These are phyloP conservation scores for Hypoxylon fragiforme DNA, from an alignment of 495 filamentous ascomycete genomes.

Conservation along the genomic window DNA sequence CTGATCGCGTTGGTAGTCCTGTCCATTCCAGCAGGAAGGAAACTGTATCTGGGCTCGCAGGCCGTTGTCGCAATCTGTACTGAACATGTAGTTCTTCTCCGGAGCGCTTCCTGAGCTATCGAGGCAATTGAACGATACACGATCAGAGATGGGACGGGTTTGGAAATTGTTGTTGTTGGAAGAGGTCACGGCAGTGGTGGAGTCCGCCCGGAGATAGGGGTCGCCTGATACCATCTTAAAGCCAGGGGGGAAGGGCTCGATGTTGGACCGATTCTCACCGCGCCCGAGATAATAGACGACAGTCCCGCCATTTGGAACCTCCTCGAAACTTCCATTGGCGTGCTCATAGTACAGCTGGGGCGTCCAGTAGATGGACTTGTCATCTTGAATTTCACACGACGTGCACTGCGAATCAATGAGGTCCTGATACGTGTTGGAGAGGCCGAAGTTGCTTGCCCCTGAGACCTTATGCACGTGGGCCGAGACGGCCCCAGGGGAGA, in stretches of 20 bases:
- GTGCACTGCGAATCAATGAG: constrained; percentile 49
- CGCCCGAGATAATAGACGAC: constrained; percentile 51
- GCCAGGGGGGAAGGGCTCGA: constrained; percentile 47
- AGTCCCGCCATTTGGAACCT: constrained; percentile 46
- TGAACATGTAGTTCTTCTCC: constrained; percentile 53
- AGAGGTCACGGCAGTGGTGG: constrained; percentile 37
- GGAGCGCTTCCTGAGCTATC: constrained; percentile 48
- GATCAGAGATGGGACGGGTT: constrained; percentile 40
- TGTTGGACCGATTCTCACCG: constrained; percentile 39
- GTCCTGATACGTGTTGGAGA: constrained; percentile 40
- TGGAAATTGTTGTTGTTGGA: constrained; percentile 9
- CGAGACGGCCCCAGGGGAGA: constrained; percentile 57
- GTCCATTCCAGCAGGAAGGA: constrained; percentile 60
- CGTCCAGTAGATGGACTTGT: constrained; percentile 59
- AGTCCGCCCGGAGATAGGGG: constrained; percentile 40
- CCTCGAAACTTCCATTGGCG: constrained; percentile 44
- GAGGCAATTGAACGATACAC: constrained; percentile 44
- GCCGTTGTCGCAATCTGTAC: constrained; percentile 55
- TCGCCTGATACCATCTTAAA: constrained; percentile 51
- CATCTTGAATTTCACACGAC: constrained; percentile 52
- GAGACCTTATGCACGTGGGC: constrained; percentile 68
- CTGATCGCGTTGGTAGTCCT: constrained; percentile 55
- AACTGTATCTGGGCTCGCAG: constrained; percentile 58
- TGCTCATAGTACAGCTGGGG: constrained; percentile 55
- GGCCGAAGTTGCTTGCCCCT: constrained; percentile 60